Evolutionary conservation across 1,139 yeast genomes (phyloP).

Genomic region (Petasospora rhodanensis): DNA sequence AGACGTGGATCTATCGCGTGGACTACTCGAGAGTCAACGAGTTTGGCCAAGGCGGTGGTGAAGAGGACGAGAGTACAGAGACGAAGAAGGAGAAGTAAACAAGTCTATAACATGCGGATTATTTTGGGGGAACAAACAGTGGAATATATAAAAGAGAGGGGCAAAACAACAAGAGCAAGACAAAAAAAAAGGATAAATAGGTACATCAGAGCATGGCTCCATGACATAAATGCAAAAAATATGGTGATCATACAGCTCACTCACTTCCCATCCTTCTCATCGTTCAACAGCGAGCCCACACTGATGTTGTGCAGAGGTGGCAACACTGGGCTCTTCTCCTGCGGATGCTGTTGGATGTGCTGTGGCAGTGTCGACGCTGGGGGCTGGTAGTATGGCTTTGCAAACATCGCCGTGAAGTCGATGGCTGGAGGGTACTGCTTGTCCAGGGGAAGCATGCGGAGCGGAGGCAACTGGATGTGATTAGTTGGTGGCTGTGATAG

Average conservation of each 20-base stretch:
- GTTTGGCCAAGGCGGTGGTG: constrained; percentile 37
- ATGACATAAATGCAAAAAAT: no score
- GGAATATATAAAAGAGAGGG: not conserved
- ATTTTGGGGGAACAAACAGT: not conserved
- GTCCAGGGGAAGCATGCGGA: constrained; percentile 22
- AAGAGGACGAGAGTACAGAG: constrained; percentile 15
- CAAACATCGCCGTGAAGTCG: constrained; percentile 26
- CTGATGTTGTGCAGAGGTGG: constrained; percentile 18
- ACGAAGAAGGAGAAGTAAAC: constrained; percentile 5
- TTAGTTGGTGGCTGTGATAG: no score
- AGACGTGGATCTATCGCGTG: constrained; percentile 36
- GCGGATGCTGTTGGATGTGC: no score
- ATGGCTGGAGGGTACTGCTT: constrained; percentile 26
- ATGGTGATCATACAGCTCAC: no score
- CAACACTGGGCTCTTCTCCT: no score
- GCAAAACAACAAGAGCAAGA: no score
- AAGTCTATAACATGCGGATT: not conserved
- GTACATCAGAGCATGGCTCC: no score
- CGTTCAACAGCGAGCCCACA: constrained; percentile 24
- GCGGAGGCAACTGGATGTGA: constrained; percentile 22
- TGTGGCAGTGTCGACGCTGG: no score
- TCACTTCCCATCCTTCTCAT: no score
- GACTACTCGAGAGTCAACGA: constrained; percentile 37
- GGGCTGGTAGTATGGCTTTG: constrained; percentile 14
- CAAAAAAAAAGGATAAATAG: no score